Conservation (phyloP, 169 alveolate species). For the Ichthyophthirius multifiliis region DNA sequence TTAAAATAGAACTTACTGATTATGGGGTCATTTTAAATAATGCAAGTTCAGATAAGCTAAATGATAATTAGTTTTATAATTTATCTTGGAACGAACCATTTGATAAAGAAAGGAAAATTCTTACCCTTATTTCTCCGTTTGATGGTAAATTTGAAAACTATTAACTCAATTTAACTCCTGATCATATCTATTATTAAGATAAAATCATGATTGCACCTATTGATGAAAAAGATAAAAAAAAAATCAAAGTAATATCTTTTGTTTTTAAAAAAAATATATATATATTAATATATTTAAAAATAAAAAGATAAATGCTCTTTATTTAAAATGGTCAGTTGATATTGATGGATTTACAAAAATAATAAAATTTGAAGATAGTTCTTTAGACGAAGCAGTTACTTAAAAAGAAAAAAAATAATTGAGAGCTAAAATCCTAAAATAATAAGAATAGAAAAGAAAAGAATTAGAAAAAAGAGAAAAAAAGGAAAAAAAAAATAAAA, state of each 20-base stretch:
- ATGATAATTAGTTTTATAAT: neutral
- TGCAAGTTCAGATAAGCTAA: no score
- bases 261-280: neutral
- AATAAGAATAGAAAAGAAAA: neutral
- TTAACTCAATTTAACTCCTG: neutral
- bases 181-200: neutral
- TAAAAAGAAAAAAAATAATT: neutral
- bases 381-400: neutral
- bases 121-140: neutral
- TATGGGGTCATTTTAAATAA: neutral
- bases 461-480: neutral
- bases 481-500: neutral
- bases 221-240: neutral
- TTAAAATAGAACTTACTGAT: neutral
- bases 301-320: neutral
- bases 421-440: neutral
- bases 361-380: neutral
- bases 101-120: neutral
- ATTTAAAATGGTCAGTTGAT: neutral
- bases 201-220: neutral
- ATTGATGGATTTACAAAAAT: slow-evolving; percentile 15
- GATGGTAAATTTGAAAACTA: neutral
- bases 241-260: neutral
- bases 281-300: neutral
- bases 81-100: neutral